Percentiles rank a stretch among this genome's conserved stretches.
phyloP scores from a whole-genome alignment of 2,329 filamentous ascomycete genomes.

The Xylogone sp. region DNA sequence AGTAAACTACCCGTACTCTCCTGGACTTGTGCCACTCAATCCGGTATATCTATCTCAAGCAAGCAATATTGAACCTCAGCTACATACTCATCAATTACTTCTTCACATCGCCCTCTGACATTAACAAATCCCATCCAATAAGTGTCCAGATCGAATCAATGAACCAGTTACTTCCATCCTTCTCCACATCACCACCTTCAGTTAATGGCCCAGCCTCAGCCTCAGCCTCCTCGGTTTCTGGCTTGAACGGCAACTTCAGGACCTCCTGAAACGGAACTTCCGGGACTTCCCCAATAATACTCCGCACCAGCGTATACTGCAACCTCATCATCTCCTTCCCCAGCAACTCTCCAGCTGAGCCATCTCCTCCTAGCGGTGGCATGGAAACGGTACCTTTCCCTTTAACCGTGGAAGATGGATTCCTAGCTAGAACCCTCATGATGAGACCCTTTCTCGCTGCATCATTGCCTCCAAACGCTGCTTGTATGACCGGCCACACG shows the following conservation, averaged over 20 bases:
- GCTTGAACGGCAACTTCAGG: constrained; percentile 10
- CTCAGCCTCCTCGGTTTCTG: not conserved
- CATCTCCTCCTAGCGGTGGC: not conserved
- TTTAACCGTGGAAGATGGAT: not conserved
- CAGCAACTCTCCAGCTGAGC: constrained; percentile 8
- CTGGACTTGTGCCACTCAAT: too few species aligned
- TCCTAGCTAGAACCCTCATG: constrained; percentile 11
- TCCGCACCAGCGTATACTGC: constrained; percentile 20
- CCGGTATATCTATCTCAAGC: not conserved
- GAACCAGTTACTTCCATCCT: constrained; percentile 11
- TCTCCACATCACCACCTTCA: not conserved
- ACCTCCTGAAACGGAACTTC: constrained; percentile 7
- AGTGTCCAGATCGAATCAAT: constrained; percentile 9
- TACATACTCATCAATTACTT: too few species aligned
- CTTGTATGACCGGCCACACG: constrained; percentile 20
- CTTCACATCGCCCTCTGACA: too few species aligned
- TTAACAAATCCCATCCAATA: constrained; percentile 15
- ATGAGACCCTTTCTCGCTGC: constrained; percentile 11
- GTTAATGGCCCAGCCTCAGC: not conserved
- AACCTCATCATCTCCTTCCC: constrained; percentile 14
- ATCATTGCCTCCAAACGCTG: constrained; percentile 14
- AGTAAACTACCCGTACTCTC: too few species aligned
- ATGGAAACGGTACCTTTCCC: not conserved
- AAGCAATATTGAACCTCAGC: not conserved
- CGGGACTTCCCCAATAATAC: constrained; percentile 13